A percentile compares a stretch with the other conserved stretches of the same genome.
Evolutionary conservation across 257 asterid species (phyloP).

Genomic region (Prunella vulgaris): DNA sequence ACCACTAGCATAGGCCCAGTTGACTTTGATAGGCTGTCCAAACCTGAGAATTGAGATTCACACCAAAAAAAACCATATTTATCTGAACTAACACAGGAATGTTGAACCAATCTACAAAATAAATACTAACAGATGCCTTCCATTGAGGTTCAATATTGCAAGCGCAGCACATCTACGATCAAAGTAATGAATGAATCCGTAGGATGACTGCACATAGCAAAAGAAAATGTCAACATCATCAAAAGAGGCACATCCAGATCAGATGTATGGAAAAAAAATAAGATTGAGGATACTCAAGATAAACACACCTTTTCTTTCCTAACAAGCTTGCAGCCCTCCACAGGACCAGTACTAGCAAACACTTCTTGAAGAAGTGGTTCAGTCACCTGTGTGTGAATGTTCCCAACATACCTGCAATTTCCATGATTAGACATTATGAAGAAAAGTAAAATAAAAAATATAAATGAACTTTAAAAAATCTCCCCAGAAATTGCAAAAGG

Average conservation of each 20-base stretch:
- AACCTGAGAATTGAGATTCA: constrained; percentile 63
- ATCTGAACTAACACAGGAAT: constrained; percentile 2
- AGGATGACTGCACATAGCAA: constrained; percentile 44
- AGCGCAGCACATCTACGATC: constrained; percentile 61
- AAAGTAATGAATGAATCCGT: constrained; percentile 58
- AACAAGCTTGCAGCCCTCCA: constrained; percentile 82
- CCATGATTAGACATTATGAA: constrained; percentile 30
- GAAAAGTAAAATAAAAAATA: constrained; percentile 22
- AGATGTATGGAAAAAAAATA: neutral
- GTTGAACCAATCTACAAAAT: neutral
- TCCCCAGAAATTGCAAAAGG: constrained; percentile 19
- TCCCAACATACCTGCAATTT: constrained; percentile 91
- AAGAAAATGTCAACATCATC: constrained; percentile 11
- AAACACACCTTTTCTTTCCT: constrained; percentile 71
- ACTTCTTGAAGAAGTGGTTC: constrained; percentile 91
- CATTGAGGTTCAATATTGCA: constrained; percentile 51
- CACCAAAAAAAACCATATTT: neutral
- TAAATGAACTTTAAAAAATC: constrained; percentile 22
- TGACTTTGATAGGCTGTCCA: constrained; percentile 97
- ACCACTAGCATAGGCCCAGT: constrained; percentile 90
- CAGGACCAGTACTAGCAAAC: constrained; percentile 74
- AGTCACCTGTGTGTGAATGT: constrained; percentile 76
- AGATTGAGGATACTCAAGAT: neutral
- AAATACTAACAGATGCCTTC: constrained; percentile 53
- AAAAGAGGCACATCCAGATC: neutral